Base-by-base conservation (phyloP, 2,329 filamentous ascomycete species). In the Metarhizium rileyi region DNA sequence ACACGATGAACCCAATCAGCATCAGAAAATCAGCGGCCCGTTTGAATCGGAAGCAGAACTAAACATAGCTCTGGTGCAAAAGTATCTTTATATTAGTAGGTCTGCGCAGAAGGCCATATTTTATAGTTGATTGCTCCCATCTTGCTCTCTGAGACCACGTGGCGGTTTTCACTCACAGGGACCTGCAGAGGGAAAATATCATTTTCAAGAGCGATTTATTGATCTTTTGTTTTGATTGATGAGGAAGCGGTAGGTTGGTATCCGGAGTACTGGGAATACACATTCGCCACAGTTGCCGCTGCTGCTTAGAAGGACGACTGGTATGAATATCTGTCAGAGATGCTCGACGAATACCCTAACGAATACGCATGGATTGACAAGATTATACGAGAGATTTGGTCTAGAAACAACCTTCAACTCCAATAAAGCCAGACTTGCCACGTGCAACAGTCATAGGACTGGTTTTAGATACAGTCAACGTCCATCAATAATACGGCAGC, bases 201-300 rank as follows among this genome's bases (percentile, higher is more conserved):
- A 10, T 36, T 16, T 2, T 36, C 6, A 16, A 16, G n/a, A 16
- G n/a, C 12, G n/a, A n/a, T n/a, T n/a, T n/a, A 36, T 16, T 9
- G 33, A 10, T 6, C 14, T 6, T 16, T 36, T 5, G 9, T 1
- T 16, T 16, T 36, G 5, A 4, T 36, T 36, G 33, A n/a, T 16
- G 14, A 55, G 58, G 58, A 60, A 35, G 51, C 49, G 40, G 52
- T 56, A 5, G 55, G 50, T 2, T 62, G 52, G 58, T 59, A 55
- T 52, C 58, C 56, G 2, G 50, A 14, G 1, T 62, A 57, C 41
- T 61, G 54, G 56, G 57, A 60, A 50, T 61, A 59, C 45, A 51
- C 53, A 9, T 16, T 18, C 14, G 44, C 44, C 14, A 23, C 23
- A 18, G 18, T 46, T 46, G 26, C n/a, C 28, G 18, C 14, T 35